Evolutionary conservation across 2,329 filamentous ascomycete genomes (phyloP).

Genomic region (Mollisiaceae sp.): DNA sequence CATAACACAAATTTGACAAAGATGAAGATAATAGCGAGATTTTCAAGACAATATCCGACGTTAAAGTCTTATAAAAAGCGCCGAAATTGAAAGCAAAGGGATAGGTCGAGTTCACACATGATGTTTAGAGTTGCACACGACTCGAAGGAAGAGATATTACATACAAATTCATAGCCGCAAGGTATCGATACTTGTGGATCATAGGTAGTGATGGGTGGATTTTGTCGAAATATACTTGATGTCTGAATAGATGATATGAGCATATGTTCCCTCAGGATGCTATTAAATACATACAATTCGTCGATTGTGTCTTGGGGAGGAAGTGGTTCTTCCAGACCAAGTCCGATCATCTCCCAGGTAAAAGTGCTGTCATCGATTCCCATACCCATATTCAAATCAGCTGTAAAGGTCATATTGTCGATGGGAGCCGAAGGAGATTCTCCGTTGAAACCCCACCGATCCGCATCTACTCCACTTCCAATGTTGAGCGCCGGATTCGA

Average conservation of each 20-base stretch:
- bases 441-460: slow-evolving; percentile 58
- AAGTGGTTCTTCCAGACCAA: slow-evolving; percentile 72
- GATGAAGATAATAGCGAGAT: not conserved
- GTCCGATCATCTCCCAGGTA: slow-evolving; percentile 81
- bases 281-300: slow-evolving; percentile 64
- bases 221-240: slow-evolving; percentile 89
- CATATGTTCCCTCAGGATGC: slow-evolving; percentile 11
- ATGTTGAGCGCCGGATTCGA: slow-evolving; percentile 50
- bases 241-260: slow-evolving; percentile 50
- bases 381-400: slow-evolving; percentile 52
- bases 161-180: slow-evolving; percentile 84
- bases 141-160: slow-evolving; percentile 33
- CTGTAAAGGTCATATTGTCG: slow-evolving; percentile 64
- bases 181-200: slow-evolving; percentile 86
- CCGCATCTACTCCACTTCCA: slow-evolving; percentile 56
- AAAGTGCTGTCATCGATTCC: slow-evolving; percentile 61
- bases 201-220: slow-evolving; percentile 85
- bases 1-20: not conserved
- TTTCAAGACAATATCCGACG: too few species aligned
- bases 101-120: too few species aligned
- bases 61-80: too few species aligned
- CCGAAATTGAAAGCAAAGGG: too few species aligned
- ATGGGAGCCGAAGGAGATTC: slow-evolving; percentile 55
- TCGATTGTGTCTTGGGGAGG: slow-evolving; percentile 74
- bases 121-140: not conserved